Evolutionary conservation across 352 stramenopile genomes (phyloP).

Genomic region (Globisporangium echinulatum): DNA sequence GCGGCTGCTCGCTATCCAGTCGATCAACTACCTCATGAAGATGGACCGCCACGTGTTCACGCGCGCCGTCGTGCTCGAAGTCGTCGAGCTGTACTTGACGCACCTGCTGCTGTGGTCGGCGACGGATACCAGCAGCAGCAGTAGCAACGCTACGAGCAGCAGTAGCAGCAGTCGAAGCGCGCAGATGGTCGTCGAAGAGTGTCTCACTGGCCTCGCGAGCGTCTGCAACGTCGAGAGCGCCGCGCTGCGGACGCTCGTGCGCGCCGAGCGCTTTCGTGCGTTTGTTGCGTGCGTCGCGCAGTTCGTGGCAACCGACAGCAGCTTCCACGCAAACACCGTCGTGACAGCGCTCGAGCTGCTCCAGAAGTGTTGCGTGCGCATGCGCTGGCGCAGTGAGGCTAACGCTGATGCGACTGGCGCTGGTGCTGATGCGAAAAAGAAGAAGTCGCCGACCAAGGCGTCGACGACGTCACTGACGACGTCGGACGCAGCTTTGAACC

Average conservation of each 20-base stretch:
- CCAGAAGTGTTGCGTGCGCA: slow-evolving; percentile 64
- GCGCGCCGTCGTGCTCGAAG: slow-evolving; percentile 33
- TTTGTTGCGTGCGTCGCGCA: slow-evolving; percentile 53
- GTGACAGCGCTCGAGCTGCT: slow-evolving; percentile 57
- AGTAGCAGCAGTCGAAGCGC: slow-evolving; percentile 18
- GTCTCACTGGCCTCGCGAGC: slow-evolving; percentile 61
- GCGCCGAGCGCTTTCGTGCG: slow-evolving; percentile 24
- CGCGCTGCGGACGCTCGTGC: slow-evolving; percentile 48
- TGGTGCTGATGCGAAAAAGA: slow-evolving; percentile 1
- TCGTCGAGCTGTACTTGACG: slow-evolving; percentile 48
- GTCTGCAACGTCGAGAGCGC: slow-evolving; percentile 51
- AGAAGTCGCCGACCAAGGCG: slow-evolving; percentile 9
- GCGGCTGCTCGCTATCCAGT: slow-evolving; percentile 62
- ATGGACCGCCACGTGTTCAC: slow-evolving; percentile 65
- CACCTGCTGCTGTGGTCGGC: slow-evolving; percentile 32
- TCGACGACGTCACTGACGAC: not conserved
- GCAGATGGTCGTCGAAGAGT: slow-evolving; percentile 79
- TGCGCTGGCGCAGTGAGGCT: slow-evolving; percentile 34
- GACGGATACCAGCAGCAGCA: not conserved
- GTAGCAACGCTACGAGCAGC: slow-evolving; percentile 20
- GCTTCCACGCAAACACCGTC: slow-evolving; percentile 59
- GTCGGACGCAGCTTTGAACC: not conserved
- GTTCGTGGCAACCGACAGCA: slow-evolving; percentile 24
- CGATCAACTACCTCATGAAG: slow-evolving; percentile 84
- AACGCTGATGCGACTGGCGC: not conserved